Base-by-base conservation (phyloP, 2,329 filamentous ascomycete species). In the Lasiodiplodia sp. region DNA sequence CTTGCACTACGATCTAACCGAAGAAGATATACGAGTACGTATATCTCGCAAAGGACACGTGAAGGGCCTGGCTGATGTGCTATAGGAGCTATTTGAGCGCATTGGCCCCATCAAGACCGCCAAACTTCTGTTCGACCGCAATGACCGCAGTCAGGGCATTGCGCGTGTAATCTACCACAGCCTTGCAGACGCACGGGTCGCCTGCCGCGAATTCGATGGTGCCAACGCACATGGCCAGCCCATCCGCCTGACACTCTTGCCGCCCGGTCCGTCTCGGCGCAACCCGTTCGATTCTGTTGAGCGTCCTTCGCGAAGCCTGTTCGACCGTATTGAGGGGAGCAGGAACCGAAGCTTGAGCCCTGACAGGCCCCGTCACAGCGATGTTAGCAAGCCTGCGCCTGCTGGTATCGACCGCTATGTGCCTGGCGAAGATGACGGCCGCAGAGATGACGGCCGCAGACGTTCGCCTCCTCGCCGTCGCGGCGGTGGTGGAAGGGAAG, bases 1-100 rank as follows among this genome's bases (percentile, higher is more conserved):
- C 78, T 83, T 97, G 69, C 94, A 97, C 79, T 97, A 97, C 79
- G 94, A 97, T 70, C 86, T 97, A 71, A 94, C 91, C 14, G 89
- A 95, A 79, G 89, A 91, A 47, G 94, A 97, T 76, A 86, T 97
- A 66, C 87, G 92, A 75, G 93, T 96, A 84, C 66, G 81, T 73
- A 4, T 55, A 14, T 38, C 21, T 53, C 8, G 11, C 25, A 25
- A 21, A 0, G 31, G 25, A 21, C 47, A 38, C 2, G 38, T 44
- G n/a, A 10, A 6, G n/a, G 53, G 65, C 34, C n/a, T 31, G n/a
- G 34, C 66, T 70, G 64, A 56, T 53, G 11, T 18, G 52, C 57
- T 21, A 16, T 71, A 97, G 93, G 92, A 92, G 71, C 87, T 97
- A 2, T 97, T 97, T 78, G 84, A 82, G 70, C 87, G 89, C 74